These are phyloP conservation scores for Mortierella sp. DNA, from an alignment of 371 early-diverging fungal species.

Conservation along the genomic window DNA sequence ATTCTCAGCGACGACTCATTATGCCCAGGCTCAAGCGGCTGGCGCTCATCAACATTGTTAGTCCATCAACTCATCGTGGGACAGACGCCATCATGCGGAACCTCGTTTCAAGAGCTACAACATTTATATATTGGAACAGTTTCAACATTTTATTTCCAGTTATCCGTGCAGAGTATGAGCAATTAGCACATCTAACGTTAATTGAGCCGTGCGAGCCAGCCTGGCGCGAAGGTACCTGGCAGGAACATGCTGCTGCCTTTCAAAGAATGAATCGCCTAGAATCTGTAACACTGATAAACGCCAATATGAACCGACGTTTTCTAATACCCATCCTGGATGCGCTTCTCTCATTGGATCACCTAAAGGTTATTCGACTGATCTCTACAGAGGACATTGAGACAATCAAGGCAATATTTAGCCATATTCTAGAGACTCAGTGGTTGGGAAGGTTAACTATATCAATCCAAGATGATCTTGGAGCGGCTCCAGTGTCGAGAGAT, in stretches of 20 bases:
- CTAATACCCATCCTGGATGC: conserved; percentile 36
- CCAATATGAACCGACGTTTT: conserved; percentile 29
- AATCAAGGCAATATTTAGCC: conserved; percentile 16
- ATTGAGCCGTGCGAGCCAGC: conserved; percentile 39
- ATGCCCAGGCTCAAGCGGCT: conserved; percentile 25
- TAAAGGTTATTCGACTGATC: conserved; percentile 15
- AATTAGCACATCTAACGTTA: conserved; percentile 22
- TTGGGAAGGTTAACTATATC: conserved; percentile 15
- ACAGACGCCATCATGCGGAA: conserved; percentile 27
- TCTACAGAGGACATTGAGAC: conserved; percentile 32
- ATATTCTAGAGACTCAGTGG: conserved; percentile 30
- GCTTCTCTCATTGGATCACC: conserved; percentile 8
- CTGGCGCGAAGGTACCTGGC: conserved; percentile 38
- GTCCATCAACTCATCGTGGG: conserved; percentile 33
- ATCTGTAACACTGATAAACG: conserved; percentile 33
- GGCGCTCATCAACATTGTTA: conserved; percentile 44
- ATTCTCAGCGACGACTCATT: neutral
- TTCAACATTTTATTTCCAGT: conserved; percentile 44
- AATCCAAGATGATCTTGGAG: conserved; percentile 35
- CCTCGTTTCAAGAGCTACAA: conserved; percentile 18
- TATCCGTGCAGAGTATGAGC: conserved; percentile 11
- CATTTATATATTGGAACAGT: conserved; percentile 38
- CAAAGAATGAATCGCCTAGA: conserved; percentile 19
- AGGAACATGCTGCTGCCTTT: conserved; percentile 29
- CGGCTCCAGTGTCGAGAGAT: conserved; percentile 13